These are phyloP conservation scores for Bocquillonia castaneifolia DNA, from an alignment of 441 rosid species.

Conservation along the genomic window DNA sequence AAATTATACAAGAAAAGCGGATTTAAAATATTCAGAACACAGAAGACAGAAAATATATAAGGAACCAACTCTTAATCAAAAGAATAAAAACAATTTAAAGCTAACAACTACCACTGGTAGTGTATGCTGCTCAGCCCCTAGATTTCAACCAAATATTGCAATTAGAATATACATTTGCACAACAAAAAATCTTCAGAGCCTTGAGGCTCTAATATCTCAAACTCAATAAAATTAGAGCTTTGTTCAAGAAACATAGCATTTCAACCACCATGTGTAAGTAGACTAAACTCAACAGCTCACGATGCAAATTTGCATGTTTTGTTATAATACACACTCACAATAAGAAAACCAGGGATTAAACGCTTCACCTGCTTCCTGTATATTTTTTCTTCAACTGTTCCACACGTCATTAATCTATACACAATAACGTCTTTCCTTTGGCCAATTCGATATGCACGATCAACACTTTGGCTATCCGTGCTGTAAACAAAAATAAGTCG, in stretches of 20 bases:
- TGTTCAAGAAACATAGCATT: background rate
- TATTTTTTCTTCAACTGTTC: constrained; percentile 97
- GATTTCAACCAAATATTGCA: background rate
- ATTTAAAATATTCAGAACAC: background rate
- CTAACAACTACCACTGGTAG: background rate
- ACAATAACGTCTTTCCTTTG: constrained; percentile 92
- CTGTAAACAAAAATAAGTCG: constrained; percentile 34
- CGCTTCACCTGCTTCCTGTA: constrained; percentile 80
- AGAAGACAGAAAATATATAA: background rate
- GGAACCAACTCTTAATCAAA: background rate
- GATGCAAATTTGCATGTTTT: background rate
- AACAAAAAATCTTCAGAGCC: background rate
- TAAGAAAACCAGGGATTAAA: background rate
- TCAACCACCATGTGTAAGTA: constrained; percentile 4
- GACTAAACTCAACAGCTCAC: background rate
- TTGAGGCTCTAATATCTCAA: background rate
- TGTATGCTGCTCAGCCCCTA: background rate
- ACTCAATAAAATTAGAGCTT: background rate
- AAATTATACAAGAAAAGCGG: background rate
- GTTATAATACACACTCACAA: background rate
- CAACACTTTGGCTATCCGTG: constrained; percentile 92
- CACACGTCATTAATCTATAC: constrained; percentile 91
- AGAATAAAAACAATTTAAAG: background rate
- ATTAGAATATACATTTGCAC: background rate
- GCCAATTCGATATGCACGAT: constrained; percentile 94